phyloP scores from a whole-genome alignment of 345 rosid species.

The Aurinia saxatilis region DNA sequence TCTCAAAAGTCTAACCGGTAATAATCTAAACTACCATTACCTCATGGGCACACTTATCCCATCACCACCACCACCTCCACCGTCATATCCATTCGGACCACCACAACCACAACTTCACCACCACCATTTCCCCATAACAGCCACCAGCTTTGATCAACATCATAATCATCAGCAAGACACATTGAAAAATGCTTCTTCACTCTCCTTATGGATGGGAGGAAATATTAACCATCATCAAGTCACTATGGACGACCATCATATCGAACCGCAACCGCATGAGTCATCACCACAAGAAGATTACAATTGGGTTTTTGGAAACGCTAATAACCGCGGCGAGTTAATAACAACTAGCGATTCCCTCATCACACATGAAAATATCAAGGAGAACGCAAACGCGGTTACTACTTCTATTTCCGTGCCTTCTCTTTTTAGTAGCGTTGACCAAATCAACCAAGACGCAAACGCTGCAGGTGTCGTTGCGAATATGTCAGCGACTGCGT shows the following conservation, averaged over 20 bases:
- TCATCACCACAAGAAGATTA: constrained; percentile 14
- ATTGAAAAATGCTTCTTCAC: constrained; percentile 25
- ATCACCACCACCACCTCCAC: constrained; percentile 32
- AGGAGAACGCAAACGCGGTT: constrained; percentile 25
- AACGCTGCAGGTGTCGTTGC: constrained; percentile 25
- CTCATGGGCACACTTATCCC: constrained; percentile 41
- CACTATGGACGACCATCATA: constrained; percentile 13
- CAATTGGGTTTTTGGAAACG: constrained; percentile 22
- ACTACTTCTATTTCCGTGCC: constrained; percentile 42
- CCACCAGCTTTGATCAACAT: constrained; percentile 12
- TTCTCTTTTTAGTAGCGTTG: constrained; percentile 59
- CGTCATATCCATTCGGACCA: constrained; percentile 46
- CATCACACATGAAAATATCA: constrained; percentile 13
- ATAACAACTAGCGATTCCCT: constrained; percentile 19
- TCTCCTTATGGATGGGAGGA: constrained; percentile 28
- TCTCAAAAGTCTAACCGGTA: constrained; percentile 29
- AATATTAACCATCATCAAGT: constrained; percentile 29
- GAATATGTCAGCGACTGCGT: constrained; percentile 89
- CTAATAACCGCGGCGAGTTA: constrained; percentile 16
- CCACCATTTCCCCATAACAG: constrained; percentile 23
- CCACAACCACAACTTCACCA: constrained; percentile 23
- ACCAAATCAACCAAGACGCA: constrained; percentile 24
- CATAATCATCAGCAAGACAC: constrained; percentile 34
- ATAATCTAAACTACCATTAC: constrained; percentile 43
- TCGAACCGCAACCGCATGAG: constrained; percentile 2